phyloP scores from a whole-genome alignment of 768 basidiomycete species.

The Lactifluus volemus region DNA sequence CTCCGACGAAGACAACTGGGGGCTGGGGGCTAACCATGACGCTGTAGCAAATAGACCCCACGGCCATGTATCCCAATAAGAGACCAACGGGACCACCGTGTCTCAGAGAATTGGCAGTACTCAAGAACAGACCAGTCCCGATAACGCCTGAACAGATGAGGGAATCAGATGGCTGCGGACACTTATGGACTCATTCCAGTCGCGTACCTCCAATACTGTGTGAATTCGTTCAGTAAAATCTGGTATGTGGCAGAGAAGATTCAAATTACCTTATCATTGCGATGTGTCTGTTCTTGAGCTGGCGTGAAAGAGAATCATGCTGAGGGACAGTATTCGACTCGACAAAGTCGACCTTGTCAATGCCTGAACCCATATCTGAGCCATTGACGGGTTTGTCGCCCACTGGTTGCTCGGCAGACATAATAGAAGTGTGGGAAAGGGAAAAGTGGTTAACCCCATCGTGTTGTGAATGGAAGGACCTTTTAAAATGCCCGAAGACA shows the following conservation, averaged over 20 bases:
- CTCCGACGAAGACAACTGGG: background rate
- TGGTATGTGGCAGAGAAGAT: background rate
- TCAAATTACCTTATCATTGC: conserved; percentile 64
- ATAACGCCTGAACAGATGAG: conserved; percentile 27
- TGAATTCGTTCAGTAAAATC: conserved; percentile 1
- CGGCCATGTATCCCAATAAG: conserved; percentile 55
- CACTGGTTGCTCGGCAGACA: background rate
- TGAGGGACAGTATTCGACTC: background rate
- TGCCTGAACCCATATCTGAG: background rate
- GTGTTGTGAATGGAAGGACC: background rate
- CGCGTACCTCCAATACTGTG: conserved; percentile 28
- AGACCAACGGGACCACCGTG: conserved; percentile 69
- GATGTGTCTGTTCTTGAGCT: conserved; percentile 55
- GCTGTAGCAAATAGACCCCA: conserved; percentile 61
- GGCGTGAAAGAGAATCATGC: conserved; percentile 20
- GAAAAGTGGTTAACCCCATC: too few species aligned
- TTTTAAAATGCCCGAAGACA: background rate
- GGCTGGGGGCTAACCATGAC: conserved; percentile 47
- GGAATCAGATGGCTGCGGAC: background rate
- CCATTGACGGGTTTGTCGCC: background rate
- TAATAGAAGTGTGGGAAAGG: background rate
- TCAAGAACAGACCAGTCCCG: conserved; percentile 29
- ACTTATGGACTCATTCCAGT: background rate
- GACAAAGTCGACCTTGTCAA: background rate
- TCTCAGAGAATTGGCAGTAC: conserved; percentile 42